Base-by-base conservation (phyloP, 306 rosid genomes). In the Quercus berberidifolia region DNA sequence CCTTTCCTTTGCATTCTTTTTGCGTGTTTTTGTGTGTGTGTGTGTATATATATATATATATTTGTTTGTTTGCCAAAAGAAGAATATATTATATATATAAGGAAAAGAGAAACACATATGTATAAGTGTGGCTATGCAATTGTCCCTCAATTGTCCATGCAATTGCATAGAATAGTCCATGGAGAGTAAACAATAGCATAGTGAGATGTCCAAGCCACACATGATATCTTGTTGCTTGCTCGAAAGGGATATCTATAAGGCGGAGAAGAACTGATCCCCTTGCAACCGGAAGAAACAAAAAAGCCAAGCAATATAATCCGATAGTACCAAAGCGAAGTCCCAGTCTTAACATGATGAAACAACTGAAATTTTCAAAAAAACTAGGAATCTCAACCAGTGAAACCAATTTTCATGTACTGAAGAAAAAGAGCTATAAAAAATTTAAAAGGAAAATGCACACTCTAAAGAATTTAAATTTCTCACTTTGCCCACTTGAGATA, bases 151-250 rank as follows among this genome's bases (percentile, higher is more conserved):
- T 86, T 25, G 76, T 17, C 99, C 99, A 94, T 52, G 75, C 86
- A 55, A 85, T 57, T 18, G 84, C 73, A 78, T 83, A 92, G 46
- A 86, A 76, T 23, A 92, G 89, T 55, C 97, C 97, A n/a, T 94
- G 99, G 86, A 91, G 82, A 56, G 97, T 91, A 75, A 94, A 94
- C 28, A 94, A 18, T 75, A 81, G 81, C 97, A 94, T 94, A n/a
- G 97, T 92, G 59, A 94, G 95, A 83, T 94, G 97, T 77, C 99
- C 99, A 73, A 92, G 84, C 99, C 99, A 94, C 5, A 94, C 97
- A 82, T 94, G 99, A 80, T 94, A 94, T 77, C 67, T 88, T 33
- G 97, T 79, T 52, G 99, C 99, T 28, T 92, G 97, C 85, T 94
- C 99, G 19, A 92, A 91, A 17, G 99, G 99, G 80, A 94, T 91